phyloP scores from a whole-genome alignment of 2,329 filamentous ascomycete genomes.

The Teratosphaeria nubilosa region DNA sequence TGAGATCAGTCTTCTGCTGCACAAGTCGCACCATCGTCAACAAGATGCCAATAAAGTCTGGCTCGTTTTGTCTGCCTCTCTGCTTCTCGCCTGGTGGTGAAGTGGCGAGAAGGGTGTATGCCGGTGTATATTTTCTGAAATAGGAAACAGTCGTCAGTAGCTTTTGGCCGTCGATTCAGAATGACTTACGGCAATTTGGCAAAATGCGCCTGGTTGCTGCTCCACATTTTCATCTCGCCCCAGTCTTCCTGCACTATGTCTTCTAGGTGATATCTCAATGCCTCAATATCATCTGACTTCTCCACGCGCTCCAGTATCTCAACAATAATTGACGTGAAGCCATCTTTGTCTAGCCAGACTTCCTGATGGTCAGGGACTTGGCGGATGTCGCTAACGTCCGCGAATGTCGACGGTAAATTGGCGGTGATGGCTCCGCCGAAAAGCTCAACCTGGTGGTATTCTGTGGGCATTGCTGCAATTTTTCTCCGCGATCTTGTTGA shows the following conservation, averaged over 20 bases:
- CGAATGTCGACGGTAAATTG: slow-evolving; percentile 58
- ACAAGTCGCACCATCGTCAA: slow-evolving; percentile 69
- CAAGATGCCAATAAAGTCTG: slow-evolving; percentile 55
- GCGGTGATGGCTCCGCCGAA: slow-evolving; percentile 63
- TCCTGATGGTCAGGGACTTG: slow-evolving; percentile 83
- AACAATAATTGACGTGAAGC: slow-evolving; percentile 78
- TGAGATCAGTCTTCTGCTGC: slow-evolving; percentile 65
- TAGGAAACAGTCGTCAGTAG: neutral
- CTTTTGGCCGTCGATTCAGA: neutral
- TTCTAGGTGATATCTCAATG: slow-evolving; percentile 42
- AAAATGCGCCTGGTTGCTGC: slow-evolving; percentile 21
- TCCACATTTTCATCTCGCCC: slow-evolving; percentile 27
- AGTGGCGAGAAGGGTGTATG: slow-evolving; percentile 60
- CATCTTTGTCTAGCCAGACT: slow-evolving; percentile 74
- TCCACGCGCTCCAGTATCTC: slow-evolving; percentile 80
- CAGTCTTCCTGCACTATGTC: slow-evolving; percentile 33
- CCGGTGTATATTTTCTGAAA: slow-evolving; percentile 37
- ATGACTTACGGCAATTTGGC: slow-evolving; percentile 28
- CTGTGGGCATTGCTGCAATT: slow-evolving; percentile 1
- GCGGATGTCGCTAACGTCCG: slow-evolving; percentile 63
- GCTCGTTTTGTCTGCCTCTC: slow-evolving; percentile 36
- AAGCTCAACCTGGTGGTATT: slow-evolving; percentile 49
- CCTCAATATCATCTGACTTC: slow-evolving; percentile 55
- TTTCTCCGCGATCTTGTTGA: neutral
- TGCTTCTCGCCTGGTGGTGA: slow-evolving; percentile 29